Evolutionary conservation across 257 asterid species (phyloP).

Genomic region (Cordia subcordata): DNA sequence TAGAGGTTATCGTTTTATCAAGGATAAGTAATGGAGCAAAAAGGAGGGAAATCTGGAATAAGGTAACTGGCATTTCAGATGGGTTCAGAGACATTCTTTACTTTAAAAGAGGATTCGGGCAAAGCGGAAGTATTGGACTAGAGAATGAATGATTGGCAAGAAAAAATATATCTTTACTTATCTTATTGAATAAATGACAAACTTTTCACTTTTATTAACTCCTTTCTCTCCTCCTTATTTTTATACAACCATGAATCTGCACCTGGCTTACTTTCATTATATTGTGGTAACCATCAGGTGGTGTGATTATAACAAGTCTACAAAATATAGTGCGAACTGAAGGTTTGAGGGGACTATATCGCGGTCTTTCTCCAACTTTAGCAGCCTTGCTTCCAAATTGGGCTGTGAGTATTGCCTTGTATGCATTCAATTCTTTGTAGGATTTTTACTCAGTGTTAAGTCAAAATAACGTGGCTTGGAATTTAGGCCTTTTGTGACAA

Average conservation of each 20-base stretch:
- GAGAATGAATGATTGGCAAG: no score
- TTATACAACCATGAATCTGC: neutral
- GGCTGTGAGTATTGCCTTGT: slow-evolving; percentile 70
- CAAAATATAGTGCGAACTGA: slow-evolving; percentile 60
- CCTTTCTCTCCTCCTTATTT: neutral
- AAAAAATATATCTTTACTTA: no score
- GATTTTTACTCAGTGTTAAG: neutral
- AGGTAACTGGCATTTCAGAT: no score
- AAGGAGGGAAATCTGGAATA: no score
- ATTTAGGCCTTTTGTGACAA: no score
- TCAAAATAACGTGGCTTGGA: neutral
- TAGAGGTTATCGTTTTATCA: no score
- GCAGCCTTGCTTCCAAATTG: slow-evolving; percentile 96
- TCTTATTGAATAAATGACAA: no score
- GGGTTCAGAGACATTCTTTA: no score
- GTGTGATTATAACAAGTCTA: slow-evolving; percentile 76
- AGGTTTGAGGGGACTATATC: slow-evolving; percentile 89
- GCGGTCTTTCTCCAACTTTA: slow-evolving; percentile 95
- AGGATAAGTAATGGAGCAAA: no score
- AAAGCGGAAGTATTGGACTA: no score
- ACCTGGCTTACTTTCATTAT: slow-evolving; percentile 16
- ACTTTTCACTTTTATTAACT: neutral
- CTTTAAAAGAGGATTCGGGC: no score
- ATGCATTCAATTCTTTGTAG: neutral
- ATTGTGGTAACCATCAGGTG: slow-evolving; percentile 50